Evolutionary conservation across 257 asterid species (phyloP), one percentile per base, ranked within the genome.

Genomic region (Nicotiana knightiana): DNA sequence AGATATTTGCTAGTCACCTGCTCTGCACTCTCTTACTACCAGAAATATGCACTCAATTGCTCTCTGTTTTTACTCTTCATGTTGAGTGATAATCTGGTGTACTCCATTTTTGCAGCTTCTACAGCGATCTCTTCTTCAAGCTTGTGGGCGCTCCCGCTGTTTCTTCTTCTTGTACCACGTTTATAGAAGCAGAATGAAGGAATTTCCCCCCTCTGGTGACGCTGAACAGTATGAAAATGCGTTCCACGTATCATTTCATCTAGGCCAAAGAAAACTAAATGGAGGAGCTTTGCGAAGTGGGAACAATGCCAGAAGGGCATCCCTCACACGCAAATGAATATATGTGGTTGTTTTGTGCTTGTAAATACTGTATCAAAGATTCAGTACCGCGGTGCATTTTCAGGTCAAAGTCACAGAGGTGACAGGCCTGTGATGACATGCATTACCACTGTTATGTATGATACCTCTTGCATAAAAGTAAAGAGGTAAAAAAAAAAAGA

Each of bases 361-460:
- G 97, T 94, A 94, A 89, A 94, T 94, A 94, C 86, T 85, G 59
- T 88, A 84, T 89, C 85, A 82, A 86, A 81, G 85, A 48, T 67
- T 68, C 82, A 55, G 92, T 84, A 88, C 91, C 87, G 18, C 67
- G 79, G 85, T 86, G 94, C 93, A 85, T 84, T 85, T 85, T 87
- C 89, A 84, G 97, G 97, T 94, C 97, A 91, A 94, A 94, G 98
- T 94, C 93, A 89, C 93, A 84, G 79, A 87, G 96, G 93, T 89
- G 98, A 93, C 98, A 57, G 98, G 96, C 97, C 92, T 73, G 46
- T 81, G 85, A 83, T 85, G 86, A 83, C 77, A 77, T 88, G 89
- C 85, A 88, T 80, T 83, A 84, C 89, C 82, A 67, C 93, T 82
- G 88, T 80, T 87, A 83, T 92, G 91, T 87, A 90, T 88, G 88